phyloP scores from a whole-genome alignment of 2,329 filamentous ascomycete species.

The Fusarium sp. region DNA sequence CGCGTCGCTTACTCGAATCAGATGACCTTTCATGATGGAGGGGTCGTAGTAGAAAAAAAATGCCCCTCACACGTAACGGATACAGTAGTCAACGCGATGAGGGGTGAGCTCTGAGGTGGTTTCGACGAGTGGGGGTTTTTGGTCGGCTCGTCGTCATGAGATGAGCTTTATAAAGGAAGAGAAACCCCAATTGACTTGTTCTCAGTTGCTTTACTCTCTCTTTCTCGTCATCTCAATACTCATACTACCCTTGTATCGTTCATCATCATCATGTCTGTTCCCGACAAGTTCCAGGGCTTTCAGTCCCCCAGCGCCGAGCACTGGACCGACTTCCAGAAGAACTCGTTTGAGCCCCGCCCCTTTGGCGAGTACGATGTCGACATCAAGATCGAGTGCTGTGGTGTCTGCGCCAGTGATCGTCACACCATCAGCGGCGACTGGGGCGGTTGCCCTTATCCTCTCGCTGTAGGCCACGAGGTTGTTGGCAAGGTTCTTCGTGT shows the following conservation, averaged over 20 bases:
- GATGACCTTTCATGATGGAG: constrained; percentile 17
- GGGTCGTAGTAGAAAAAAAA: not conserved
- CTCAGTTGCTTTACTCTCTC: not conserved
- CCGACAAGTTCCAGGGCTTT: constrained; percentile 70
- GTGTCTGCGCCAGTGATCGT: constrained; percentile 77
- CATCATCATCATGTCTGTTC: constrained; percentile 58
- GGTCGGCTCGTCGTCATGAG: constrained; percentile 3
- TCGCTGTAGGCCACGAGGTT: constrained; percentile 78
- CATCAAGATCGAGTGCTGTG: constrained; percentile 85
- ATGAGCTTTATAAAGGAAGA: constrained; percentile 27
- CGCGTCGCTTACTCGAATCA: constrained; percentile 4
- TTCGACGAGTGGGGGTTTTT: constrained; percentile 27
- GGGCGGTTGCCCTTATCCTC: constrained; percentile 69
- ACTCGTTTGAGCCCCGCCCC: constrained; percentile 83
- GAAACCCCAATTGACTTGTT: constrained; percentile 6
- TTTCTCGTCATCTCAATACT: not conserved
- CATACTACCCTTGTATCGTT: not conserved
- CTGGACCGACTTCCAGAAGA: constrained; percentile 72
- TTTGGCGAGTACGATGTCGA: constrained; percentile 90
- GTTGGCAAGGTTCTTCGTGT: constrained; percentile 75
- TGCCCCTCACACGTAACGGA: constrained; percentile 30
- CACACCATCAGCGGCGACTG: constrained; percentile 77
- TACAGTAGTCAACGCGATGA: constrained; percentile 19
- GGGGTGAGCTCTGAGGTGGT: constrained; percentile 12
- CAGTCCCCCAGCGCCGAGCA: constrained; percentile 64